Conservation (phyloP, 371 early-diverging fungal species). For the Mucor velutinosus region DNA sequence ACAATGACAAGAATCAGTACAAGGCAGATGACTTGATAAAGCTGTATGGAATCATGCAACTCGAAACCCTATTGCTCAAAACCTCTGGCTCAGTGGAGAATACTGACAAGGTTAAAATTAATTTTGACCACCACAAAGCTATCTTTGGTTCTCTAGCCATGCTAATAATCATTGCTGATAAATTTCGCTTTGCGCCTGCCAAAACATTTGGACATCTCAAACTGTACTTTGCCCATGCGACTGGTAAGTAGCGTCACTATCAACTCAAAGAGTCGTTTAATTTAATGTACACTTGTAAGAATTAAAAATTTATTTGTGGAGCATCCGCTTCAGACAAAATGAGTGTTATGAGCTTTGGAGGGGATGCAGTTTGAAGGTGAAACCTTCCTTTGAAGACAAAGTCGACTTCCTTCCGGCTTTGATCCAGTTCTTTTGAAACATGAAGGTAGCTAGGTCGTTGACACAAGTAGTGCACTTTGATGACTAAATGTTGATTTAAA, state of each 20-base stretch:
- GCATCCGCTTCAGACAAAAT: conserved; percentile 17
- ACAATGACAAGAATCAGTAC: conserved; percentile 9
- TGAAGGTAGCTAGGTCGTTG: conserved; percentile 7
- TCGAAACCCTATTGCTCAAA: conserved; percentile 14
- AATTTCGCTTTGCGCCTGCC: conserved; percentile 7
- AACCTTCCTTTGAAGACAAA: conserved; percentile 19
- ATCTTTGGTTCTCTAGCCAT: conserved; percentile 16
- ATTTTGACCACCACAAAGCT: conserved; percentile 21
- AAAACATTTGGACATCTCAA: conserved; percentile 4
- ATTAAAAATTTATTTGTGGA: conserved; percentile 13
- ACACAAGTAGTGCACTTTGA: no score
- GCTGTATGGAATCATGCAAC: neutral
- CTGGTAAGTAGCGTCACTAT: conserved; percentile 12
- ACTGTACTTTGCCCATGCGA: conserved; percentile 14
- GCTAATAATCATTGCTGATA: conserved; percentile 20
- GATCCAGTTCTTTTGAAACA: conserved; percentile 19
- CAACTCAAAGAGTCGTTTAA: conserved; percentile 5
- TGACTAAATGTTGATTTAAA: no score
- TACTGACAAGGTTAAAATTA: conserved; percentile 7
- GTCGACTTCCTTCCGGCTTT: conserved; percentile 10
- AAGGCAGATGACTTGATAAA: conserved; percentile 11
- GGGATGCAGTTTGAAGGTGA: conserved; percentile 14
- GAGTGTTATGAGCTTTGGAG: conserved; percentile 22
- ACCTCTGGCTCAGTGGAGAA: conserved; percentile 14
- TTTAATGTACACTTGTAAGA: conserved; percentile 15